A percentile compares a stretch with the other conserved stretches of the same genome.
Evolutionary conservation across 371 early-diverging fungal genomes (phyloP).

Genomic region (Mucor lusitanicus): DNA sequence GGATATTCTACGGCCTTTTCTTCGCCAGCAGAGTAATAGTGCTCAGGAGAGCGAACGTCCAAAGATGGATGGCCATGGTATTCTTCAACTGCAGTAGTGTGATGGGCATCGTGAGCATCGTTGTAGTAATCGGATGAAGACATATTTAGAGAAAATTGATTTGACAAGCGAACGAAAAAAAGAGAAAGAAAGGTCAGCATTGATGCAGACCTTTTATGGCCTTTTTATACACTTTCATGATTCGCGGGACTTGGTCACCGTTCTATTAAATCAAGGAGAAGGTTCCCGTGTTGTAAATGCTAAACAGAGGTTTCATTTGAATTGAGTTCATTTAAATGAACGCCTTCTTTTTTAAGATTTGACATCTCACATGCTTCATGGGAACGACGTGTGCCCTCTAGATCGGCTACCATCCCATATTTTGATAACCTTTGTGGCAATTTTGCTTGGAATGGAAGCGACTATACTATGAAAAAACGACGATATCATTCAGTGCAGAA

Average conservation of each 20-base stretch:
- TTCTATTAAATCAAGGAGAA: background rate
- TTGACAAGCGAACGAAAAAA: background rate
- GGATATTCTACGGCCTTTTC: background rate
- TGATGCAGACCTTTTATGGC: background rate
- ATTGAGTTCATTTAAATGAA: background rate
- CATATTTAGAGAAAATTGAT: background rate
- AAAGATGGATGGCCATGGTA: background rate
- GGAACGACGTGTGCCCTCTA: no score
- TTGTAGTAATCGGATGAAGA: background rate
- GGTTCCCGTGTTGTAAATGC: background rate
- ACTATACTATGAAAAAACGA: no score
- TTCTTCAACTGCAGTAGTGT: background rate
- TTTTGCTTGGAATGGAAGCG: no score
- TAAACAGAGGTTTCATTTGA: background rate
- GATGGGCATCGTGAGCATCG: background rate
- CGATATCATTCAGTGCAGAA: no score
- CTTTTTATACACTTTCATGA: background rate
- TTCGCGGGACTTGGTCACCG: background rate
- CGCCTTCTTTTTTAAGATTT: background rate
- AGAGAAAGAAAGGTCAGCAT: background rate
- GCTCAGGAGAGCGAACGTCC: background rate
- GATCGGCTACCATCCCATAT: no score
- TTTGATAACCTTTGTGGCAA: no score
- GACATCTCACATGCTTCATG: no score
- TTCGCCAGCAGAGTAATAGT: background rate